Evolutionary conservation across 2,329 filamentous ascomycete genomes (phyloP).

Genomic region (Triangularia setosa): DNA sequence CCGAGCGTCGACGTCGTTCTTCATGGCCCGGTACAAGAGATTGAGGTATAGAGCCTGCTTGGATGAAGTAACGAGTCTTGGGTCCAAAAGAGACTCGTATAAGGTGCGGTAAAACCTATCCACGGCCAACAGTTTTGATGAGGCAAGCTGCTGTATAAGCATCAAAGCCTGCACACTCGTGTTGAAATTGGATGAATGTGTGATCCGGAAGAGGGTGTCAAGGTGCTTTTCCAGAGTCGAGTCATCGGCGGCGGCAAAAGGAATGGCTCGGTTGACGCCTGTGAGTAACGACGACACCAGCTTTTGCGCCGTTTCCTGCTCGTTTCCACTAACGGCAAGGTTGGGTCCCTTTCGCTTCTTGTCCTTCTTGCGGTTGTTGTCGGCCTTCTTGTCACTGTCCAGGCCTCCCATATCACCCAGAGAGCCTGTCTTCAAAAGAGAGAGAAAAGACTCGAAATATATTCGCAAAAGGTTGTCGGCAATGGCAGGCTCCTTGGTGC

Average conservation of each 20-base stretch:
- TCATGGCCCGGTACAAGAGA: slow-evolving; percentile 80
- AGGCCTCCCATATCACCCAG: slow-evolving; percentile 40
- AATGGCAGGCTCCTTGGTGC: slow-evolving; percentile 73
- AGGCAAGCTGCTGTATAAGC: slow-evolving; percentile 87
- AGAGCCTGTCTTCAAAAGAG: slow-evolving; percentile 64
- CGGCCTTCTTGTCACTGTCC: slow-evolving; percentile 38
- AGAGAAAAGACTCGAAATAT: slow-evolving; percentile 86
- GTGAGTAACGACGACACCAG: slow-evolving; percentile 87
- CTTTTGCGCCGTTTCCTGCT: slow-evolving; percentile 79
- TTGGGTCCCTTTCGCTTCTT: slow-evolving; percentile 31
- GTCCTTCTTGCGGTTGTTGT: slow-evolving; percentile 27
- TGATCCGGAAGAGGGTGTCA: slow-evolving; percentile 91
- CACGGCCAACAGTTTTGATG: slow-evolving; percentile 72
- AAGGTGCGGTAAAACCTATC: slow-evolving; percentile 94
- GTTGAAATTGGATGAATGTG: slow-evolving; percentile 98
- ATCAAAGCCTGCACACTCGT: slow-evolving; percentile 94
- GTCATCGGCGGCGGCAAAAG: slow-evolving; percentile 80
- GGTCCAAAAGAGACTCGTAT: slow-evolving; percentile 91
- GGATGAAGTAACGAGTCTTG: slow-evolving; percentile 80
- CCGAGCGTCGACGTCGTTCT: slow-evolving; percentile 83
- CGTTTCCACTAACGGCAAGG: slow-evolving; percentile 38
- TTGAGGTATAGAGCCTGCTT: slow-evolving; percentile 97
- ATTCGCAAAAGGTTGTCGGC: slow-evolving; percentile 80
- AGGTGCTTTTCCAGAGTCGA: slow-evolving; percentile 81
- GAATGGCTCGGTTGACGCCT: slow-evolving; percentile 92